Evolutionary conservation across 257 asterid species (phyloP).

Genomic region (Solanum bulbocastanum): DNA sequence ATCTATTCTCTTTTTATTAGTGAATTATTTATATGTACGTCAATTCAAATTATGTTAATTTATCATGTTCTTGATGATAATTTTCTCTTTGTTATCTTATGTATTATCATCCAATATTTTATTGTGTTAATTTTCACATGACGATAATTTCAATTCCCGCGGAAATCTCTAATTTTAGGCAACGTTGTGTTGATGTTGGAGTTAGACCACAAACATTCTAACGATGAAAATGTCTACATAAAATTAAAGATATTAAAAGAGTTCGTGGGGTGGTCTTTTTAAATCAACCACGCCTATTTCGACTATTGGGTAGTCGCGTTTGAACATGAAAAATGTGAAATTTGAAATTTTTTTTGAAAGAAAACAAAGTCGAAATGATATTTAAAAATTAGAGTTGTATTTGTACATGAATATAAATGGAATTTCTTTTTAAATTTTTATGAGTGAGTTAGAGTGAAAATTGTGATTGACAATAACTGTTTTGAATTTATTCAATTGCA

Average conservation of each 20-base stretch:
- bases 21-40: too few relatives aligned
- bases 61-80: too few relatives aligned
- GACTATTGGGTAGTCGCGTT: accelerated
- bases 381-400: too few relatives aligned
- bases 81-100: too few relatives aligned
- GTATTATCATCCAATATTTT: too few relatives aligned
- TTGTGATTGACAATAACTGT: background rate
- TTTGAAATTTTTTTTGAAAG: accelerated
- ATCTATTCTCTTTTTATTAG: too few relatives aligned
- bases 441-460: background rate
- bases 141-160: too few relatives aligned
- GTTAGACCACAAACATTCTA: background rate
- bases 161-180: background rate
- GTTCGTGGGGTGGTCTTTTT: background rate
- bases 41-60: too few relatives aligned
- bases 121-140: too few relatives aligned
- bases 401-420: too few relatives aligned
- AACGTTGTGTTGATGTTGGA: background rate
- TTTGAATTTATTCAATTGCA: background rate
- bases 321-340: background rate
- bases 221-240: background rate
- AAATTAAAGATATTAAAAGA: background rate
- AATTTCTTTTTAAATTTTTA: too few relatives aligned
- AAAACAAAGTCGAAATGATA: background rate
- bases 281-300: background rate